phyloP scores from a whole-genome alignment of 2,329 filamentous ascomycete species.

The Fusarium haematococcum region DNA sequence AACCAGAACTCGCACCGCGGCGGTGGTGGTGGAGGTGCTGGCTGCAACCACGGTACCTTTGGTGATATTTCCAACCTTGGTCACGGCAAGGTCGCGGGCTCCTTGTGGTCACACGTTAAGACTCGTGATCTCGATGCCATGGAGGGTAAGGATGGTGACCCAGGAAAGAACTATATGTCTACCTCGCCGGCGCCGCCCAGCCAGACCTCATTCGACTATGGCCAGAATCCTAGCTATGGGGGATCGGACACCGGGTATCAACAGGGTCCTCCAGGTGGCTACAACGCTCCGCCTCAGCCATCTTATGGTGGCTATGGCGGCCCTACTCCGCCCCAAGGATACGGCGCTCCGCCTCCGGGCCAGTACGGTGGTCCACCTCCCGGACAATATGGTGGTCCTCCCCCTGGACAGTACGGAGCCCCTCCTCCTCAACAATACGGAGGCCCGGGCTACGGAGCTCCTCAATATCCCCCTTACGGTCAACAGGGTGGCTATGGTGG shows the following conservation, averaged over 20 bases:
- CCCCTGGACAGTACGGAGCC: constrained; percentile 47
- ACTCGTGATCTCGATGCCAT: constrained; percentile 68
- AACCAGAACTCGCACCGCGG: constrained; percentile 49
- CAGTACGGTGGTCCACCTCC: constrained; percentile 43
- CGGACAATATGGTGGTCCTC: constrained; percentile 44
- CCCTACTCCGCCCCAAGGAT: constrained; percentile 44
- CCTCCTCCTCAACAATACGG: constrained; percentile 47
- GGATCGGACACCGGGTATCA: constrained; percentile 37
- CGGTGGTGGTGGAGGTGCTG: constrained; percentile 49
- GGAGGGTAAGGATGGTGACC: constrained; percentile 60
- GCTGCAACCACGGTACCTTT: constrained; percentile 58
- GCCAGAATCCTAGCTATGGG: constrained; percentile 50
- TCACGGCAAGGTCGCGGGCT: constrained; percentile 69
- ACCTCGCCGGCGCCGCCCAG: constrained; percentile 52
- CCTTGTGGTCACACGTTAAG: constrained; percentile 71
- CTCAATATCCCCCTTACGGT: constrained; percentile 35
- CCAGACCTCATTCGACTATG: constrained; percentile 56
- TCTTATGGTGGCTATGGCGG: constrained; percentile 51
- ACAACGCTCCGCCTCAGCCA: constrained; percentile 48
- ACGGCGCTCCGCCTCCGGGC: constrained; percentile 44
- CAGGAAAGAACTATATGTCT: constrained; percentile 53
- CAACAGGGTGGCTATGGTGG: constrained; percentile 32
- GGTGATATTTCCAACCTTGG: constrained; percentile 58
- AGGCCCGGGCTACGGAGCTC: constrained; percentile 38
- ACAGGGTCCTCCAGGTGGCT: constrained; percentile 34